A percentile compares a stretch with the other conserved stretches of the same genome.
Conservation (phyloP, 306 rosid genomes). For the Gleditsia sinensis region DNA sequence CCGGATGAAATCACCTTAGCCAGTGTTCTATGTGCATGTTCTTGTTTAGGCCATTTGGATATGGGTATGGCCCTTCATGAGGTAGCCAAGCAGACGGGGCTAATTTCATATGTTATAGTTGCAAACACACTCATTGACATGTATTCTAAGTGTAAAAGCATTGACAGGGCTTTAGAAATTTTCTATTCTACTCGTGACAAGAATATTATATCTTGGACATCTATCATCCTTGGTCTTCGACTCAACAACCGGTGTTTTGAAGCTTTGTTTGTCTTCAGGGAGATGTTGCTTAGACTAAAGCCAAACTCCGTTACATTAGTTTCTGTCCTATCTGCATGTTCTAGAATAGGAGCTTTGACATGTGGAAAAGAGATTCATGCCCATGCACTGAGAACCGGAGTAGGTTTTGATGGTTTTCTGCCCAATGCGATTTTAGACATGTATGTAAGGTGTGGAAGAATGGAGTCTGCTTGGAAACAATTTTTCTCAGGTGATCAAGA, state of each 20-base stretch:
- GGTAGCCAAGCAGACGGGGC: constrained; percentile 64
- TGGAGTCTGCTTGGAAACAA: constrained; percentile 72
- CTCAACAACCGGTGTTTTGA: constrained; percentile 75
- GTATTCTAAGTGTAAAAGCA: constrained; percentile 78
- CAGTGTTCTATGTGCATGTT: constrained; percentile 76
- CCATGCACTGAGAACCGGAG: constrained; percentile 81
- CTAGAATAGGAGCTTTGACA: constrained; percentile 79
- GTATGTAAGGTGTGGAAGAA: constrained; percentile 92
- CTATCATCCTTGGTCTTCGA: constrained; percentile 82
- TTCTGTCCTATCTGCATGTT: constrained; percentile 70
- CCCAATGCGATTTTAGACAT: constrained; percentile 87
- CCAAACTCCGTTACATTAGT: constrained; percentile 78
- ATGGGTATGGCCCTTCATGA: constrained; percentile 79
- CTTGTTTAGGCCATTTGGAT: constrained; percentile 67
- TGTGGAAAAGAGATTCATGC: constrained; percentile 94
- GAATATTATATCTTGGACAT: constrained; percentile 82
- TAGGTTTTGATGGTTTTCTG: constrained; percentile 65
- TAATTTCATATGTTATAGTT: constrained; percentile 62
- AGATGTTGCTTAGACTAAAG: constrained; percentile 63
- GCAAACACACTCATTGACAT: constrained; percentile 79
- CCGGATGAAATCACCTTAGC: constrained; percentile 86
- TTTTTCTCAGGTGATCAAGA: constrained; percentile 60
- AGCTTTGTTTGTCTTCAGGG: constrained; percentile 65
- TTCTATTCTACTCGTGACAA: constrained; percentile 63
- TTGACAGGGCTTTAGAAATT: constrained; percentile 78